phyloP scores from a whole-genome alignment of 1,284 basidiomycete species.

The Coniophora puteana region DNA sequence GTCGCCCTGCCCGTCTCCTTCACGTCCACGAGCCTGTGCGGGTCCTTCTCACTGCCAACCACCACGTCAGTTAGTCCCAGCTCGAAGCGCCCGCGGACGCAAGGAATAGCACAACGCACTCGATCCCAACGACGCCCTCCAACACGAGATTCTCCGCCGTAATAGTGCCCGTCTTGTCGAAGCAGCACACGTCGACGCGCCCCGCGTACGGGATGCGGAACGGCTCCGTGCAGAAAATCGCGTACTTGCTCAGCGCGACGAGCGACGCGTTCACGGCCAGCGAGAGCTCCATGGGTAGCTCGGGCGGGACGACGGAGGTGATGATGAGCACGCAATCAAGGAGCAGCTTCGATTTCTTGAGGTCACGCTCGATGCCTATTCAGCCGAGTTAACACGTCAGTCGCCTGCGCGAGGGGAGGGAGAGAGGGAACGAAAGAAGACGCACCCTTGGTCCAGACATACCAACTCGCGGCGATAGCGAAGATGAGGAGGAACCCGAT shows the following conservation, averaged over 20 bases:
- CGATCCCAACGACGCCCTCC: slow-evolving; percentile 85
- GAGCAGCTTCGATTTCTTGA: slow-evolving; percentile 91
- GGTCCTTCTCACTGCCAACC: slow-evolving; percentile 50
- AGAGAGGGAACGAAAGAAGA: slow-evolving; percentile 4
- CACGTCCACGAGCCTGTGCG: slow-evolving; percentile 72
- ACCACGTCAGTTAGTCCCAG: slow-evolving; percentile 10
- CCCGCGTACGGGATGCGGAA: slow-evolving; percentile 95
- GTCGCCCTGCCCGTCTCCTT: slow-evolving; percentile 78
- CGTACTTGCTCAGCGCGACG: slow-evolving; percentile 90
- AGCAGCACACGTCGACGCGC: slow-evolving; percentile 94
- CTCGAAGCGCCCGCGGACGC: slow-evolving; percentile 1
- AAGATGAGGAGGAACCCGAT: slow-evolving; percentile 96
- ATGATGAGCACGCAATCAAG: slow-evolving; percentile 94
- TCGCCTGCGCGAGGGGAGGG: slow-evolving; percentile 2
- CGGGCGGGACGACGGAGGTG: slow-evolving; percentile 93
- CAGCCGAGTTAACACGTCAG: no score
- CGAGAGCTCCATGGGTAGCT: slow-evolving; percentile 94
- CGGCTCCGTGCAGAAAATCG: slow-evolving; percentile 96
- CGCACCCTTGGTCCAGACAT: slow-evolving; percentile 91
- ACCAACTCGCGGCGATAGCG: slow-evolving; percentile 92
- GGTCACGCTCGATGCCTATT: slow-evolving; percentile 78
- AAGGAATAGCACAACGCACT: slow-evolving; percentile 46
- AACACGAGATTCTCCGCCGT: slow-evolving; percentile 94
- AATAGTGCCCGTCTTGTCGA: slow-evolving; percentile 97
- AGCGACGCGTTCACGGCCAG: slow-evolving; percentile 92